Base-by-base conservation (phyloP, 306 rosid genomes). In the Sicyos edulis region DNA sequence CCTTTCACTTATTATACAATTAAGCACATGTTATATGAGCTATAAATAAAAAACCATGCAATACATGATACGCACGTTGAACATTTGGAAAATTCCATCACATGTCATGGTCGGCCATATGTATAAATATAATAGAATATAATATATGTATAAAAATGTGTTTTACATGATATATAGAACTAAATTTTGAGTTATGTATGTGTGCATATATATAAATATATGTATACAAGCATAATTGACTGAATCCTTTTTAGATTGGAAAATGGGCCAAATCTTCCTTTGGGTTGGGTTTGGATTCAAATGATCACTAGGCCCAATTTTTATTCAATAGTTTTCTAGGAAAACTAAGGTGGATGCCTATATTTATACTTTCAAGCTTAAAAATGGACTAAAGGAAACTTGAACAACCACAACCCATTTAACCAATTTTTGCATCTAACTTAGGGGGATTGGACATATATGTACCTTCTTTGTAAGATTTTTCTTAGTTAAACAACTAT, bases 61-160 rank as follows among this genome's bases (percentile, higher is more conserved):
- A 67, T 45, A 66, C 71, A 66, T 12, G 54, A 66, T 6, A 66
- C 20, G 72, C 54, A 67, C 55, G 72, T 67, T 34, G 20, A 67
- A 67, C 72, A 67, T 67, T 67, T 45, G 72, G 20, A 67, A 21
- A 67, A 6, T 67, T 67, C 32, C 72, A 45, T 21, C 72, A 67
- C 72, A 21, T 67, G 72, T 45, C 22, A 5, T 0, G 71, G 37
- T 67, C 12, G 72, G 19, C 72, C 52, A 45, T 64, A 5, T n/a
- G 0, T 19, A 19, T 19, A 47, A 37, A 5, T 37, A 37, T 5
- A 37, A 37, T 5, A 37, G 1, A 5, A 37, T 37, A 6, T 37
- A 37, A 37, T 37, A 37, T 37, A 37, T 5, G 8, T 37, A 37
- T 37, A 37, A 3, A 3, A 4, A 32, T 32, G 37, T 32, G 4